Evolutionary conservation across 148 eudicot genomes (phyloP).

Genomic region (Arctostaphylos glauca): DNA sequence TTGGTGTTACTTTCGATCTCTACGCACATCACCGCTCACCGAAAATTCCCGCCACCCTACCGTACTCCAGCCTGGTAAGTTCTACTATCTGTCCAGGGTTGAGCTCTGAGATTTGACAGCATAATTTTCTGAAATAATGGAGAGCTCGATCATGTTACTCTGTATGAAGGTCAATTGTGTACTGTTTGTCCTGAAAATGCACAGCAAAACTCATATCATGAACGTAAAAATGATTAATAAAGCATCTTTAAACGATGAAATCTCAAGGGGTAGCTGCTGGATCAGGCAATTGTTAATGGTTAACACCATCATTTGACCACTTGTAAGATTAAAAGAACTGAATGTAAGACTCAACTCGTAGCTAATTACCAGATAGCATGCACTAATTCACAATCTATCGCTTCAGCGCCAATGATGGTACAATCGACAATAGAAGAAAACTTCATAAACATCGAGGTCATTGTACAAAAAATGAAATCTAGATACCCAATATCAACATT

Average conservation of each 20-base stretch:
- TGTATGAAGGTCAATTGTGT: not conserved
- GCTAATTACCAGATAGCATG: slow-evolving; percentile 1
- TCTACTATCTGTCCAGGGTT: no score
- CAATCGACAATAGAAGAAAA: not conserved
- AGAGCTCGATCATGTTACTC: not conserved
- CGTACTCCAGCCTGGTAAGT: no score
- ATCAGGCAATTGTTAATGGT: not conserved
- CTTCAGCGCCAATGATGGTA: not conserved
- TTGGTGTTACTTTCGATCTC: no score
- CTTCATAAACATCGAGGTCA: not conserved
- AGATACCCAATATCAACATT: no score
- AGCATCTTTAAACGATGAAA: not conserved
- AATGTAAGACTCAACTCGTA: not conserved
- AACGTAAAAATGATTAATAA: not conserved
- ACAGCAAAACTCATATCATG: not conserved
- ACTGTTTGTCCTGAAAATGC: not conserved
- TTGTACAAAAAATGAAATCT: not conserved
- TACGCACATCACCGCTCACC: no score
- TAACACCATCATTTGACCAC: not conserved
- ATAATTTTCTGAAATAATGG: not conserved
- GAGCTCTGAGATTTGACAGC: no score
- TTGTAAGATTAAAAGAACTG: not conserved
- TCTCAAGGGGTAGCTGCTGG: not conserved
- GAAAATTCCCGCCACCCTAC: no score
- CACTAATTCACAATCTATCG: not conserved